Percentiles rank a stretch among this genome's conserved stretches.
Evolutionary conservation across 768 basidiomycete genomes (phyloP).

Genomic region (Tephrocybe sp.): DNA sequence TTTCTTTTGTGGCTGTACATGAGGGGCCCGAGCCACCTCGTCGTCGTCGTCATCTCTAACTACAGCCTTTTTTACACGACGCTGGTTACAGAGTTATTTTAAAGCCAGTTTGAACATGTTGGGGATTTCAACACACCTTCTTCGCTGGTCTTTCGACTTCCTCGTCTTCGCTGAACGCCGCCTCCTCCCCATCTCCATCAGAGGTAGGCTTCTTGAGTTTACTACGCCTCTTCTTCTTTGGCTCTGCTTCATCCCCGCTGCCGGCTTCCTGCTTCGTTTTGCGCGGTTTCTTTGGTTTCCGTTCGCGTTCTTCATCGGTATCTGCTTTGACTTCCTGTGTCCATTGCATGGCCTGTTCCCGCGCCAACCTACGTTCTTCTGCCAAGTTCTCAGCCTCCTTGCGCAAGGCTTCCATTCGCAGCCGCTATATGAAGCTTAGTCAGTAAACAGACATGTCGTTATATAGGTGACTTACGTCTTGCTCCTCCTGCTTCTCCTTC

Average conservation of each 20-base stretch:
- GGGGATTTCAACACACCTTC: conserved; percentile 45
- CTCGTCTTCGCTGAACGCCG: conserved; percentile 72
- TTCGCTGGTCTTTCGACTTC: conserved; percentile 60
- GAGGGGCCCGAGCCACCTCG: conserved; percentile 28
- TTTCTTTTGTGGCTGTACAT: conserved; percentile 59
- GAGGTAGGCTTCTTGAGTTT: conserved; percentile 60
- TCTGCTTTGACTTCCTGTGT: conserved; percentile 63
- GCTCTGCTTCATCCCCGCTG: conserved; percentile 59
- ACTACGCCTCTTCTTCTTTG: conserved; percentile 69
- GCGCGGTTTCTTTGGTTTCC: conserved; percentile 51
- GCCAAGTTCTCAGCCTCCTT: conserved; percentile 75
- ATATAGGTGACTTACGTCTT: conserved; percentile 51
- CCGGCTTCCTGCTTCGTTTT: conserved; percentile 50
- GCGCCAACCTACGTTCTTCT: conserved; percentile 68
- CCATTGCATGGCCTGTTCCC: conserved; percentile 82
- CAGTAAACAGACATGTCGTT: background rate
- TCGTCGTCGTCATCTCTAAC: conserved; percentile 82
- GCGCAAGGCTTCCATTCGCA: conserved; percentile 61
- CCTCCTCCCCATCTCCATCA: conserved; percentile 60
- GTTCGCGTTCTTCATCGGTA: conserved; percentile 80
- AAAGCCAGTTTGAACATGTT: conserved; percentile 7
- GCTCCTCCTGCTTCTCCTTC: conserved; percentile 56
- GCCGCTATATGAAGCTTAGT: conserved; percentile 40
- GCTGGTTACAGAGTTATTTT: conserved; percentile 29
- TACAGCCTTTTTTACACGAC: conserved; percentile 66